phyloP scores from a whole-genome alignment of 2,329 filamentous ascomycete species.

The Fusarium keratoplasticum region DNA sequence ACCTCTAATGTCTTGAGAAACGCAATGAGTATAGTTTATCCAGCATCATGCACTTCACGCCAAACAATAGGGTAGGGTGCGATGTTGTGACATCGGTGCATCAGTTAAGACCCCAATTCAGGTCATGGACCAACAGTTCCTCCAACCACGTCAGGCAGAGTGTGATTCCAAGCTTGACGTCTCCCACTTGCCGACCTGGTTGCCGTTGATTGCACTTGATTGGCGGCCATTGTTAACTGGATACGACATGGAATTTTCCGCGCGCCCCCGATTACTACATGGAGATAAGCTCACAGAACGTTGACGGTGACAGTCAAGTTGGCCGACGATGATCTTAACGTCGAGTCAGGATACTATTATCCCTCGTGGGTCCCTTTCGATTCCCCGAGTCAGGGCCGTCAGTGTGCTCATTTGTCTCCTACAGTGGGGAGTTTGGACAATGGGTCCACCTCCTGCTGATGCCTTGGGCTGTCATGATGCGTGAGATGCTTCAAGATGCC shows the following conservation, averaged over 20 bases:
- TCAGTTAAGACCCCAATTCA: neutral
- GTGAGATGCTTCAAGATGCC: neutral
- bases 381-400: neutral
- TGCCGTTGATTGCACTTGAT: neutral
- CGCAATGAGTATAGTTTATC: neutral
- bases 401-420: neutral
- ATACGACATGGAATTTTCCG: neutral
- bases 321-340: neutral
- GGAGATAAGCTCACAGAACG: neutral
- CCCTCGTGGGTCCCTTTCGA: neutral
- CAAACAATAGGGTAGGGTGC: neutral
- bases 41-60: neutral
- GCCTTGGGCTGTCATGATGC: neutral
- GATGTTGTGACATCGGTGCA: neutral
- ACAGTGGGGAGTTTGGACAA: neutral
- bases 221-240: neutral
- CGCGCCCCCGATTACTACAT: neutral
- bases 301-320: neutral
- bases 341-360: neutral
- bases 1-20: neutral
- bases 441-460: neutral
- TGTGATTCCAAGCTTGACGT: neutral
- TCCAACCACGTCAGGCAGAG: neutral
- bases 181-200: neutral
- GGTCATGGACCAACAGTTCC: neutral